Evolutionary conservation across 768 basidiomycete genomes (phyloP), one percentile per base, ranked within the genome.

Genomic region (Lenzites betulinus): DNA sequence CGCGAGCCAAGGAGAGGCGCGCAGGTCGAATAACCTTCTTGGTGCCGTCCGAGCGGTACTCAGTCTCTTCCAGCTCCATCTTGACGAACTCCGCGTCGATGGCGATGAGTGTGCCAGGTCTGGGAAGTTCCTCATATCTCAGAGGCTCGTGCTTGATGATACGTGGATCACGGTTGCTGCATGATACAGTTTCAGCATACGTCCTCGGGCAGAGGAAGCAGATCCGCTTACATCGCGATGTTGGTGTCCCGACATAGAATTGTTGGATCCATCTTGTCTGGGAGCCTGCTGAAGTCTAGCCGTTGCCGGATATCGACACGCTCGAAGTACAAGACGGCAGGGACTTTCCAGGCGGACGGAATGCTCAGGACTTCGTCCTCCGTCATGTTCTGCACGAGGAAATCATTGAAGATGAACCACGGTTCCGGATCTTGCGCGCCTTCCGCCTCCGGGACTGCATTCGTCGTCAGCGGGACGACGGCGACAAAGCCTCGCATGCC

Each of bases 61-160:
- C 97, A 30, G 89, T 90, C 73, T 98, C 97, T 76, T 98, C 97
- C 90, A 95, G 92, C 72, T 98, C 95, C 84, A 99, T 91, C 6
- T 88, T 90, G 23, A 99, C 96, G 70, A 99, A 99, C 69, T 99
- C 96, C 1, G 96, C 95, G 68, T 99, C 97, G 63, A 99, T 98
- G 3, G 96, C 88, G 38, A 99, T 88, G 42, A 96, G 76, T 6
- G 90, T 95, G 13, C 94, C 97, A 6, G 89, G 87, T 57, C 76
- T 82, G 0, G 96, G 95, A 8, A 97, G 74, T 73, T 99, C 97
- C 16, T 87, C 83, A 20, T 77, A 76, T 15, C 77, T 74, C 28
- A 98, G 76, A 30, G 83, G 81, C 65, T 91, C 85, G 65, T 98
- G 97, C 70, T 89, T 92, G 68, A 95, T 85, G 61, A 83, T 72